Conservation (phyloP, 1,284 basidiomycete species). For the Microbotryum saponariae region DNA sequence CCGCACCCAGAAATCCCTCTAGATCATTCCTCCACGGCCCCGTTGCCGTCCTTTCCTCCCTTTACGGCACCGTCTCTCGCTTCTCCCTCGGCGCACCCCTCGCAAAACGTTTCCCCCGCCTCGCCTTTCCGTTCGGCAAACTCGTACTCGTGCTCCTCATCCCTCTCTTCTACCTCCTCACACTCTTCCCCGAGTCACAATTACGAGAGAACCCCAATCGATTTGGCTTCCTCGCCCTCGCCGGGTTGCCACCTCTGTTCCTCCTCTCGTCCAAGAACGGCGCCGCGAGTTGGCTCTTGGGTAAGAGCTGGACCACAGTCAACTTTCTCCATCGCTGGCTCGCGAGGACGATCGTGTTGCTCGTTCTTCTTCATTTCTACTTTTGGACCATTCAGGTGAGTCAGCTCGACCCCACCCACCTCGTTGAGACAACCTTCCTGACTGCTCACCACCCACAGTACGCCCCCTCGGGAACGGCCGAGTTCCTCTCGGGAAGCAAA, state of each 20-base stretch:
- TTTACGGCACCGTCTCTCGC: constrained; percentile 7
- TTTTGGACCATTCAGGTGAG: constrained; percentile 24
- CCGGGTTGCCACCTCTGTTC: constrained; percentile 20
- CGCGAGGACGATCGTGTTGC: constrained; percentile 11
- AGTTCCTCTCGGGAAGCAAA: constrained; percentile 18
- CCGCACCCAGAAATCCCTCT: background rate
- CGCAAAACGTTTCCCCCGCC: background rate
- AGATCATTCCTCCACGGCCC: background rate
- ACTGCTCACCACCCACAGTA: constrained; percentile 5
- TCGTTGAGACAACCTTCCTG: background rate
- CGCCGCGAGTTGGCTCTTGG: constrained; percentile 8
- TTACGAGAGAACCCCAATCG: constrained; percentile 29
- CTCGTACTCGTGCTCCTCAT: constrained; percentile 17
- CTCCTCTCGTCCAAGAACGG: constrained; percentile 21
- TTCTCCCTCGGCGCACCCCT: background rate
- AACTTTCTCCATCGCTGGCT: constrained; percentile 27
- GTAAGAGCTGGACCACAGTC: constrained; percentile 14
- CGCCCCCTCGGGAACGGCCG: constrained; percentile 2
- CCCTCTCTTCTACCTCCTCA: constrained; percentile 18
- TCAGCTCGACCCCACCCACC: background rate
- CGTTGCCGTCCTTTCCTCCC: constrained; percentile 3
- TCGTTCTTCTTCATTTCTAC: constrained; percentile 23
- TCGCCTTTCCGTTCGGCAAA: constrained; percentile 9
- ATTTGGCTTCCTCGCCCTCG: constrained; percentile 28
- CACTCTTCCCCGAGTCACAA: constrained; percentile 22